phyloP scores from a whole-genome alignment of 2,329 filamentous ascomycete genomes.

The Penicillium sp. region DNA sequence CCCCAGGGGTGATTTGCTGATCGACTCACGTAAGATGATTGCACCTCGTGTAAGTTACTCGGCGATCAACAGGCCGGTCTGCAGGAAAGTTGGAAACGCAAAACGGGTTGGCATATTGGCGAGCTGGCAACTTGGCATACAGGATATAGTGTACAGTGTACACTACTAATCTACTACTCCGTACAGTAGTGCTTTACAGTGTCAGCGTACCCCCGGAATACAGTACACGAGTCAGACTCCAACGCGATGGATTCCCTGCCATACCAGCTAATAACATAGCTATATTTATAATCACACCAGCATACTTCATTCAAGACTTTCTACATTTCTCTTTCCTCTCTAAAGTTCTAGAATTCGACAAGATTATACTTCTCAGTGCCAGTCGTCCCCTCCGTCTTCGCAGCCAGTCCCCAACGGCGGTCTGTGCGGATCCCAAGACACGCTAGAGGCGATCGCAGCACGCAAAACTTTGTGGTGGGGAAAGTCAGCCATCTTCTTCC shows the following conservation, averaged over 20 bases:
- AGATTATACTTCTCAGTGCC: no score
- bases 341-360: no score
- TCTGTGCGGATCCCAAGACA: slow-evolving; percentile 22
- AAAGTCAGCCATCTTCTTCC: slow-evolving; percentile 26
- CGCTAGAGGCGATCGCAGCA: slow-evolving; percentile 27
- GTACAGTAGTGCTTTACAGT: no score
- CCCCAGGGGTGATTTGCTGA: slow-evolving; percentile 16
- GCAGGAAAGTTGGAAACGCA: not conserved
- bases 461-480: slow-evolving; percentile 32
- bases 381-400: no score
- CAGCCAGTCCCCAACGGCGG: not conserved
- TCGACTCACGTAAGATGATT: slow-evolving; percentile 24
- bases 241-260: no score
- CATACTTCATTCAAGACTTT: not conserved
- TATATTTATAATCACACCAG: not conserved
- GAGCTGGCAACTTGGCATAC: not conserved
- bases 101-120: not conserved
- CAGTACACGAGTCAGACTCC: no score
- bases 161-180: no score
- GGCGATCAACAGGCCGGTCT: slow-evolving; percentile 10
- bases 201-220: no score
- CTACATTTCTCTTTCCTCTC: no score
- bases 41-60: slow-evolving; percentile 15
- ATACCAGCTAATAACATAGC: not conserved
- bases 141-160: not conserved